Base-by-base conservation (phyloP, 768 basidiomycete genomes). In the Tephrocybe sp. region DNA sequence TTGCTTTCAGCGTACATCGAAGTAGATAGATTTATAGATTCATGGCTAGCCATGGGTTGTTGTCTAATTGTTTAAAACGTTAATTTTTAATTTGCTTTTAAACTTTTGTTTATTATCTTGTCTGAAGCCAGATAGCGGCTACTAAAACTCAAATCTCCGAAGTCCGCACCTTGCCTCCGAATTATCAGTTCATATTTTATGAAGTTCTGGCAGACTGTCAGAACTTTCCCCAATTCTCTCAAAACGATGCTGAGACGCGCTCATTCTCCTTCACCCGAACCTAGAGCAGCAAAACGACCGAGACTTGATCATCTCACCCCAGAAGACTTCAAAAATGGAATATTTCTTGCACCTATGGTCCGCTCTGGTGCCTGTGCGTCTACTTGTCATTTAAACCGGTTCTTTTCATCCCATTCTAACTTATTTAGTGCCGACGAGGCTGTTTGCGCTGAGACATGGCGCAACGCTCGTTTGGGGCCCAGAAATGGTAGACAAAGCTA, bases 271-370 rank as follows among this genome's bases (percentile, higher is more conserved):
- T 81, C 83, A 17, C 74, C 75, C 15, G 66, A 76, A 6, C 72
- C 76, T 5, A 65, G 79, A n/a, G 66, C 73, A 10, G 24, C 71
- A 0, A 90, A 90, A 63, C 79, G 83, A 7, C 70, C 73, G 34
- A 81, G 74, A 59, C 59, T 80, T 8, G 81, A 78, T 14, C 79
- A 83, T 57, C 76, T 90, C 15, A 85, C 85, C 0, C 63, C 76
- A 1, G 83, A 85, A 24, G 85, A 92, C 56, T 99, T 93, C 73
- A 86, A 86, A 57, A 79, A 91, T 71, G 95, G 93, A 9, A 74
- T 98, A 25, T 88, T 97, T 62, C 80, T 99, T n/a, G 96, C 97
- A 2, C 97, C 97, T 1, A 99, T 99, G 97, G 97, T 99, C 46
- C 82, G 94, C 63, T 96, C 92, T 51, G 92, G 94, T 54, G 87